Evolutionary conservation across 768 basidiomycete species (phyloP).

Genomic region (Kwoniella botswanensis): DNA sequence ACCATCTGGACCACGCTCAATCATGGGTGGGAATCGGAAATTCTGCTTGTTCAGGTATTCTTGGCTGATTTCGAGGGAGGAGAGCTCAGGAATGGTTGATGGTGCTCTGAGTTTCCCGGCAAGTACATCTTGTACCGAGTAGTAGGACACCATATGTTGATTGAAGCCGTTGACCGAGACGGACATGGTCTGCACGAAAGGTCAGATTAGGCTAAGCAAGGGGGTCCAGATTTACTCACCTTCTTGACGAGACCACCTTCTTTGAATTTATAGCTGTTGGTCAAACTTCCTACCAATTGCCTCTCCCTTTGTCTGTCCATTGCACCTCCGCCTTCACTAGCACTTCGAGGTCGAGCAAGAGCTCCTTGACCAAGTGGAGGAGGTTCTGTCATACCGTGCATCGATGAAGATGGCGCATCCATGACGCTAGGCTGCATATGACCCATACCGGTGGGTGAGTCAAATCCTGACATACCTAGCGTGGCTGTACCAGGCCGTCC

Average conservation of each 20-base stretch:
- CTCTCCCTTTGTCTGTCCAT: conserved; percentile 78
- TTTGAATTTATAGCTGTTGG: conserved; percentile 93
- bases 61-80: conserved; percentile 80
- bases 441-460: conserved; percentile 1
- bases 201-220: conserved; percentile 9
- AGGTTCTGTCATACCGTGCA: conserved; percentile 14
- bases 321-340: conserved; percentile 56
- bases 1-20: conserved; percentile 84
- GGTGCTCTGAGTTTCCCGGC: conserved; percentile 85
- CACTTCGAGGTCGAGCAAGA: conserved; percentile 38
- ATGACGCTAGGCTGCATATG: conserved; percentile 15
- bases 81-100: conserved; percentile 84
- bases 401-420: conserved; percentile 4
- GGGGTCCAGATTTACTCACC: conserved; percentile 62
- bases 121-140: conserved; percentile 87
- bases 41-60: conserved; percentile 88
- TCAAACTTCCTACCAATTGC: conserved; percentile 83
- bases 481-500: conserved; percentile 1
- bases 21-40: conserved; percentile 87
- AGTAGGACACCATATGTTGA: conserved; percentile 94
- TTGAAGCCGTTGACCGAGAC: conserved; percentile 80
- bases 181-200: conserved; percentile 76
- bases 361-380: conserved; percentile 37
- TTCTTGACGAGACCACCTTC: conserved; percentile 94
- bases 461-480: conserved; percentile 20